Evolutionary conservation across 331 rosid genomes (phyloP).

Genomic region (Cydonia oblonga): DNA sequence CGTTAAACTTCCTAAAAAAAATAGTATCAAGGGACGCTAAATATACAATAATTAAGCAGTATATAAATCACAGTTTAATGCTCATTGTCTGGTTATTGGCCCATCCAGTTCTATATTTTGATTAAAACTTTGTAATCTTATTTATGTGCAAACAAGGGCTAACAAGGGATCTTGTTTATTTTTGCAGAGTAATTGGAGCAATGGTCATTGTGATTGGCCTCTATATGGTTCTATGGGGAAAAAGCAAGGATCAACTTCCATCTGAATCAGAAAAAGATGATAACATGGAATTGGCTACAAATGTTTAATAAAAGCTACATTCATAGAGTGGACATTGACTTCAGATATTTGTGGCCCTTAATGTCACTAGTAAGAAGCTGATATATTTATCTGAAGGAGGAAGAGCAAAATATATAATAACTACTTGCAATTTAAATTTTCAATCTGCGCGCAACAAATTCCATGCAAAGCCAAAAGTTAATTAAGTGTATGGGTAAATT

Average conservation of each 20-base stretch:
- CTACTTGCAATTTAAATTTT: background rate
- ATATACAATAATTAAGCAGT: background rate
- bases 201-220: conserved; percentile 30
- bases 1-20: background rate
- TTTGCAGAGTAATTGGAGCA: conserved; percentile 41
- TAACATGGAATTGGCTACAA: background rate
- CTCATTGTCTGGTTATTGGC: background rate
- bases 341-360: background rate
- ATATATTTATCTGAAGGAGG: background rate
- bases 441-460: background rate
- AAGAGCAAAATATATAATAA: background rate
- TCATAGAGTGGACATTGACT: background rate
- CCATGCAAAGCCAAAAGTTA: background rate
- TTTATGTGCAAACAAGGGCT: background rate
- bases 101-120: background rate
- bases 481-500: background rate
- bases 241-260: conserved; percentile 10
- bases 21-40: background rate
- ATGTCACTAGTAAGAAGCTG: background rate
- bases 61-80: too few relatives aligned
- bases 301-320: conserved; percentile 4
- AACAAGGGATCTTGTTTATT: background rate
- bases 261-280: background rate
- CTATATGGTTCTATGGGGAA: conserved; percentile 18
- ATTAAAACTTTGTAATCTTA: too few relatives aligned